A percentile compares a stretch with the other conserved stretches of the same genome.
Evolutionary conservation across 2,329 filamentous ascomycete species (phyloP).

Genomic region (Alternaria ventricosa): DNA sequence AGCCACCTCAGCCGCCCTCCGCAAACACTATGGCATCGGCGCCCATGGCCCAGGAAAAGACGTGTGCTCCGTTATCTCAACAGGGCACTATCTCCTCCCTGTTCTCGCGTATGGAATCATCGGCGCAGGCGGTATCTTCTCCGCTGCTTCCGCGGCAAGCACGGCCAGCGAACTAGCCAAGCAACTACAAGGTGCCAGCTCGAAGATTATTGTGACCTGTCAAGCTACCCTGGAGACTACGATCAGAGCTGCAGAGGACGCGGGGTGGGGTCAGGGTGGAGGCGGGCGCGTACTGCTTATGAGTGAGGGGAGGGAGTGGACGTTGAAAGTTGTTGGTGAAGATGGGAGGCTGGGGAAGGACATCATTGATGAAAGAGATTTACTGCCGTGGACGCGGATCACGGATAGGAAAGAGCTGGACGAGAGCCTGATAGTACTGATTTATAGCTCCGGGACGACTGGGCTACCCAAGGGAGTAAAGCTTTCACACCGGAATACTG

Average conservation of each 20-base stretch:
- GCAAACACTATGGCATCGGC: constrained; percentile 62
- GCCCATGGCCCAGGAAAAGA: constrained; percentile 53
- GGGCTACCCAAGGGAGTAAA: constrained; percentile 56
- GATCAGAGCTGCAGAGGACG: constrained; percentile 58
- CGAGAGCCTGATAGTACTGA: constrained; percentile 52
- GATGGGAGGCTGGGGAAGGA: constrained; percentile 29
- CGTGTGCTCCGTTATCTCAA: constrained; percentile 63
- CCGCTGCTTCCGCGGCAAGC: constrained; percentile 59
- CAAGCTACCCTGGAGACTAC: constrained; percentile 57
- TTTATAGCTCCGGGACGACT: constrained; percentile 58
- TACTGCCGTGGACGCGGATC: constrained; percentile 60
- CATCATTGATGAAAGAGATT: constrained; percentile 50
- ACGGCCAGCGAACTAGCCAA: constrained; percentile 60
- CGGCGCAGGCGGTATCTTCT: constrained; percentile 66
- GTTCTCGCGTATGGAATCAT: constrained; percentile 63
- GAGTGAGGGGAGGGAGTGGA: constrained; percentile 51
- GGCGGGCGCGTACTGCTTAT: constrained; percentile 59
- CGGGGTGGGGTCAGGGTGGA: constrained; percentile 46
- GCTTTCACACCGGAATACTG: constrained; percentile 54
- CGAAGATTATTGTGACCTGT: constrained; percentile 55
- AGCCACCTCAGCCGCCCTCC: constrained; percentile 63
- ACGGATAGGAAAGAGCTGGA: constrained; percentile 58
- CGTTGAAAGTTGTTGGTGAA: constrained; percentile 39
- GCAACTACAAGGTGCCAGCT: constrained; percentile 53
- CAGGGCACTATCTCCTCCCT: constrained; percentile 63